Base-by-base conservation (phyloP, 495 filamentous ascomycete species). In the Penicillium crystallinum region DNA sequence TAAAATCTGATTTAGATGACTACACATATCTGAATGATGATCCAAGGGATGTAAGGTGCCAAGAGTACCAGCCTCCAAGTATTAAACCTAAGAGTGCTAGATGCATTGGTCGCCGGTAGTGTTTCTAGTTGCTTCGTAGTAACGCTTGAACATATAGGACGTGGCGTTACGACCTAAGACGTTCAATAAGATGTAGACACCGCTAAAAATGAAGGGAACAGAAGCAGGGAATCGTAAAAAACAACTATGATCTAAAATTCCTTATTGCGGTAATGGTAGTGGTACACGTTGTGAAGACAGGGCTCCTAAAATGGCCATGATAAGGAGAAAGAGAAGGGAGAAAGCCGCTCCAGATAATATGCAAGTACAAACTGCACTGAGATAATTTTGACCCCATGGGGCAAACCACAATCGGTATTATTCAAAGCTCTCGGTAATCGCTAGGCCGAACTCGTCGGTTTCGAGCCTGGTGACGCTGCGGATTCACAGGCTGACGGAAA, bases 401-500 rank as follows among this genome's bases (percentile, higher is more conserved):
- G 9, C 19, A 45, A 50, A 34, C 17, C 34, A 49, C 29, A 22
- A 3, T 17, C 29, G 37, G 23, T n/a, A 30, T 23, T 44, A 35
- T 46, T 80, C 66, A 91, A n/a, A 95, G 73, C 70, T 93, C 88
- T 37, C 85, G 77, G 56, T 92, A 97, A 70, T 98, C 95, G 64
- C 87, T 91, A 15, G 90, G 90, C 39, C 93, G 78, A 47, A 86
- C 83, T 55, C 86, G 74, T 53, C 88, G 83, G 53, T 89, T 83
- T 47, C 86, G 75, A 49, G 88, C 86, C 68, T 90, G 86, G 62
- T 95, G 88, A 49, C 93, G 84, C 63, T 96, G 90, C 10, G 91
- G 93, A 64, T 98, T 98, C 46, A 97, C 88, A 2, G 93, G 93
- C 64, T 95, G 91, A 18, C 93, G 84, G 69, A 97, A 93, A 69